Evolutionary conservation across 2,329 filamentous ascomycete species (phyloP).

Genomic region (Pyrenochaeta sp.): DNA sequence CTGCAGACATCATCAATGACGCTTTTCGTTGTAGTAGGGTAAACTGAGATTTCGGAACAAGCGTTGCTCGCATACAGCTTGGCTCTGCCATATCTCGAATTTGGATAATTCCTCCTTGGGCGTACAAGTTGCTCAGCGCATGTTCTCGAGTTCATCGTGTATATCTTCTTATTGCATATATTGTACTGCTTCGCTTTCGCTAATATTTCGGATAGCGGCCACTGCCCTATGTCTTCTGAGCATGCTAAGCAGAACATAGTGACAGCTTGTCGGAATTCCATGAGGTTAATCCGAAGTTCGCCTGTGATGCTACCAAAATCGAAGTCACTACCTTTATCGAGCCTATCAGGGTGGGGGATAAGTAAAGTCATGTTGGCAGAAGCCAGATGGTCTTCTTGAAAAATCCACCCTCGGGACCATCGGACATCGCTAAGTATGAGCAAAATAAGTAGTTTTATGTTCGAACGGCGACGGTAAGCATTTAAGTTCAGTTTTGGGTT

Average conservation of each 20-base stretch:
- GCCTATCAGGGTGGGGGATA: slow-evolving; percentile 11
- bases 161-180: slow-evolving; percentile 17
- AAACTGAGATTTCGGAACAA: too few relatives aligned
- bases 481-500: too few relatives aligned
- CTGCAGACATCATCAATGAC: too few relatives aligned
- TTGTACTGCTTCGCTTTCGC: slow-evolving; percentile 31
- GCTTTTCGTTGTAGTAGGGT: too few relatives aligned
- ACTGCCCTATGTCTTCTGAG: neutral
- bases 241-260: slow-evolving; percentile 27
- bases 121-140: too few relatives aligned
- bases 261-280: slow-evolving; percentile 17
- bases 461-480: too few relatives aligned
- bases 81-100: too few relatives aligned
- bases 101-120: too few relatives aligned
- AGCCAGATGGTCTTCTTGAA: slow-evolving; percentile 32
- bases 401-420: slow-evolving; percentile 33
- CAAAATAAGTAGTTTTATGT: neutral
- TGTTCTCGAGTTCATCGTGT: neutral
- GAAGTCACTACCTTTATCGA: neutral
- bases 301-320: too few relatives aligned
- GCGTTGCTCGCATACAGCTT: too few relatives aligned
- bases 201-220: slow-evolving; percentile 18
- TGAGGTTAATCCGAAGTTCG: slow-evolving; percentile 20
- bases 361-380: slow-evolving; percentile 21
- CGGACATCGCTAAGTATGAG: slow-evolving; percentile 22